Evolutionary conservation across 352 stramenopile genomes (phyloP), one percentile per base, ranked within the genome.

Genomic region (Globisporangium parvum): DNA sequence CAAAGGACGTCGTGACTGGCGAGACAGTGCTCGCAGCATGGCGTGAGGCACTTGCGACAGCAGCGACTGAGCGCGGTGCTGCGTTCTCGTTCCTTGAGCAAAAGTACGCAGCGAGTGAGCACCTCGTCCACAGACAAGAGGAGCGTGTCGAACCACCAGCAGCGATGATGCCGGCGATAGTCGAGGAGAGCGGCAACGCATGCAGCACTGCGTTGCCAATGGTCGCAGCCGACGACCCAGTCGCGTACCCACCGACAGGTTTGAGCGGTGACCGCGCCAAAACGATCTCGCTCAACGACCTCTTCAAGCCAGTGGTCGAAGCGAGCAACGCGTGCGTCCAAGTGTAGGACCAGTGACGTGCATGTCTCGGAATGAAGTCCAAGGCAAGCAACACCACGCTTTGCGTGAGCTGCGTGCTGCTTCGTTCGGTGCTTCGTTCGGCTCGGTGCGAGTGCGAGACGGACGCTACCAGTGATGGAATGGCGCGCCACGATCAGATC

Each of bases 251-350:
- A 15, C 71, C 69, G 12, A 20, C 37, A 21, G 20, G 47, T 47
- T 49, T 81, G 37, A 57, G 57, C 5, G 52, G 48, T 2, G 60
- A 66, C 37, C 69, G 66, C 28, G 64, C 60, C 3, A 69, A 62
- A 48, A 80, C 74, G 52, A 57, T 73, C 31, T 51, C 55, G 23
- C 54, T 84, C 1, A 76, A 75, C 35, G 66, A 77, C 37, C 60
- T 80, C 12, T 67, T 84, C 46, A 66, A 66, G 55, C 51, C 62
- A n/a, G 31, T 1, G 6, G 60, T 60, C 12, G 66, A 78, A 49
- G 65, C 62, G 39, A 44, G 18, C 20, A 78, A 9, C 9, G 31
- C 31, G 31, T 35, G 31, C 10, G 31, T 35, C 6, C 31, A 35
- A 2, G 31, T 11, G 31, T 35, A 35, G 9, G 6, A 12, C 1